Evolutionary conservation across 805 yeast species (phyloP), one percentile per base, ranked within the genome.

Genomic region (Sporopachydermia lactativora): DNA sequence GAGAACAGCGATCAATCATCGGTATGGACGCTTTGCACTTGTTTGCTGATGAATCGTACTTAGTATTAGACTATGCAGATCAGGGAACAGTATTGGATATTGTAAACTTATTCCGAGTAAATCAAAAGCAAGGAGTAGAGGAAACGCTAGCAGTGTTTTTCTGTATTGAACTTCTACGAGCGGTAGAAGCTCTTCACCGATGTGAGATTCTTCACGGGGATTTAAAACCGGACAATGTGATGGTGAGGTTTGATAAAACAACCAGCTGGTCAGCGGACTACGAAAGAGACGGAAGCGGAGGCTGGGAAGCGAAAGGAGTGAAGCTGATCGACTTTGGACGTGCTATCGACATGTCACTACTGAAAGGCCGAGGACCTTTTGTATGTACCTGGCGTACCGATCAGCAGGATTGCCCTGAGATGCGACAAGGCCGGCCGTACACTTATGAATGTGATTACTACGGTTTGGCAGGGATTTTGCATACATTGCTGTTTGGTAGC

Each of bases 191-290:
- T 2, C 56, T 88, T n/a, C 96, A 86, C 52, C 54, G 57, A 0
- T 57, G 69, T 13, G 78, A 78, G 0, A 74, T 86, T 1, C 64
- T 86, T 8, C 96, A 86, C 59, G 94, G 95, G 2, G 94, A 86
- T 54, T 57, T 86, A 41, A 82, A 81, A 52, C 79, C 95, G 0
- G 95, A 82, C 46, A 86, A 85, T 53, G 81, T 92, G 47, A 81
- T 86, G 94, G 52, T 84, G 0, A 58, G 81, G 34, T 64, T 81
- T 35, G 59, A 61, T 13, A 43, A 50, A 18, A 47, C 44, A 0
- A 45, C 45, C n/a, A 41, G 42, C 19, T 41, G 13, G 24, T 28
- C 37, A 19, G 42, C 5, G 45, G 44, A 39, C 42, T 24, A 57
- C 47, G 24, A 39, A 37, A 45, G 57, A 1, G 51, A 58, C 16